Percentiles rank a stretch among this genome's conserved stretches.
phyloP scores from a whole-genome alignment of 2,329 filamentous ascomycete genomes.

The Ramichloridium luteum region DNA sequence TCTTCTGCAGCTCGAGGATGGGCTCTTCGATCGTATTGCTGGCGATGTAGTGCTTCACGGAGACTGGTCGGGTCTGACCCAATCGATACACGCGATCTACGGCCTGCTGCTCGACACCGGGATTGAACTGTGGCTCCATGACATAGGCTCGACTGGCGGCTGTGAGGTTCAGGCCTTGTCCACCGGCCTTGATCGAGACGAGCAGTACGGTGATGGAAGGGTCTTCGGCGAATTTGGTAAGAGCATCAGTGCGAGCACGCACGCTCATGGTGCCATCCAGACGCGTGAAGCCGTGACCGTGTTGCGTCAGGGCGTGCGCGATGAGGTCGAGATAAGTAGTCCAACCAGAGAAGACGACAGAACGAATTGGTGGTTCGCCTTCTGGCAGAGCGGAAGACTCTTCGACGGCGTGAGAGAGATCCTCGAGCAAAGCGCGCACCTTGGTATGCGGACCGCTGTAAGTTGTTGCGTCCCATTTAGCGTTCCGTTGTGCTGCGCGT shows the following conservation, averaged over 20 bases:
- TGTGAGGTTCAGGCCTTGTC: conserved; percentile 82
- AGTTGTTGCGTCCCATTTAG: conserved; percentile 47
- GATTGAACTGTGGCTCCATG: conserved; percentile 98
- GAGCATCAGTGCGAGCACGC: conserved; percentile 56
- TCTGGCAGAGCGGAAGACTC: conserved; percentile 49
- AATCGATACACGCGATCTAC: conserved; percentile 85
- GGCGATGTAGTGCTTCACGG: conserved; percentile 87
- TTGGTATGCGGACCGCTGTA: conserved; percentile 89
- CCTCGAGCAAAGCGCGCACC: conserved; percentile 67
- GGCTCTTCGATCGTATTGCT: conserved; percentile 82
- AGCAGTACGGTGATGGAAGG: conserved; percentile 64
- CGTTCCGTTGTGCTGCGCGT: conserved; percentile 25
- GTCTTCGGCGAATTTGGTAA: conserved; percentile 67
- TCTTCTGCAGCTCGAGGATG: conserved; percentile 77
- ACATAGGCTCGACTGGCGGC: conserved; percentile 79
- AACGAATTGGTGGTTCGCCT: conserved; percentile 57
- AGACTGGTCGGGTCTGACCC: conserved; percentile 78
- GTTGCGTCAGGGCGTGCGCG: conserved; percentile 60
- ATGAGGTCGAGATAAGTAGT: conserved; percentile 90
- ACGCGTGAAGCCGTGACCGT: conserved; percentile 58
- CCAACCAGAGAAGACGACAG: conserved; percentile 93
- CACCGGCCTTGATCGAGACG: conserved; percentile 84
- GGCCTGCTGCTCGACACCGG: conserved; percentile 85
- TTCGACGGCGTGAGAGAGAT: conserved; percentile 52
- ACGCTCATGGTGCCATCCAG: conserved; percentile 85